Evolutionary conservation across 2,329 filamentous ascomycete species (phyloP).

Genomic region (Ophiostoma tasmaniense): DNA sequence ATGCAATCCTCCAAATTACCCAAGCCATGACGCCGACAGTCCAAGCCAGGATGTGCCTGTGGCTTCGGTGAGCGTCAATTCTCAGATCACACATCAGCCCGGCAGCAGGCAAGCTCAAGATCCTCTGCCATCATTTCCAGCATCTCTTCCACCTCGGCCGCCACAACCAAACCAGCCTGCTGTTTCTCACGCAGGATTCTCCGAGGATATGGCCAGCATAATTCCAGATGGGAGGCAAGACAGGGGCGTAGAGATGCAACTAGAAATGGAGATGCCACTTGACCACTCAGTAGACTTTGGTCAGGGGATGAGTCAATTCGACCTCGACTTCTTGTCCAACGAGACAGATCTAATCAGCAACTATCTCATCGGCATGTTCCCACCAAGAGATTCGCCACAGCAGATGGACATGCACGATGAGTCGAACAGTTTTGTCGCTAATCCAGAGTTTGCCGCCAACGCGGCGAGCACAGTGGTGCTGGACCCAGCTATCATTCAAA

Average conservation of each 20-base stretch:
- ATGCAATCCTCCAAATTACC: not conserved
- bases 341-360: slow-evolving; percentile 7
- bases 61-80: not conserved
- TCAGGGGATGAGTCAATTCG: not conserved
- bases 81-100: not conserved
- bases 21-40: not conserved
- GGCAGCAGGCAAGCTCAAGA: not conserved
- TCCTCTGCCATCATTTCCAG: not conserved
- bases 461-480: not conserved
- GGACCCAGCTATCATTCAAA: not conserved
- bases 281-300: not conserved
- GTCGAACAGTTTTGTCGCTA: not conserved
- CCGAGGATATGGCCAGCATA: not conserved
- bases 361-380: slow-evolving; percentile 10
- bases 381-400: not conserved
- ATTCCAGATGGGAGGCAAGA: not conserved
- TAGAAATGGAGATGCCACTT: not conserved
- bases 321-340: slow-evolving; percentile 5
- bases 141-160: not conserved
- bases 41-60: not conserved
- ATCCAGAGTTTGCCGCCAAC: not conserved
- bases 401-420: not conserved
- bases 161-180: not conserved
- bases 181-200: not conserved
- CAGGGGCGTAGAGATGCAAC: not conserved